Conservation (phyloP, 108 stramenopile species). For the Skeletonema marinoi region DNA sequence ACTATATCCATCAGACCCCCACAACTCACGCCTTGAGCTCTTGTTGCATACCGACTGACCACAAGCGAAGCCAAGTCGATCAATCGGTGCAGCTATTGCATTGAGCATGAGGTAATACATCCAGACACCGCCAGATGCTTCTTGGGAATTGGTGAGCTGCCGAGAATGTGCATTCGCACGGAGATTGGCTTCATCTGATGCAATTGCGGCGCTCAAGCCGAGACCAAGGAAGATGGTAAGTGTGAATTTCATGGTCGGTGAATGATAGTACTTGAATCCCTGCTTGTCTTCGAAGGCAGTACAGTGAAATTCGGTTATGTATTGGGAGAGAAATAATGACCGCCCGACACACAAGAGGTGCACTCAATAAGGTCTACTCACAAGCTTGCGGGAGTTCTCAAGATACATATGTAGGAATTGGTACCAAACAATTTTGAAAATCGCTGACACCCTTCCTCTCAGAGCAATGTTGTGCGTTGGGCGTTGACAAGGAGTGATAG, state of each 20-base stretch:
- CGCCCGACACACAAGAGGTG: too few species aligned
- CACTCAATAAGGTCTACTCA: too few species aligned
- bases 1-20: background rate
- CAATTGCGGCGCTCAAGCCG: background rate
- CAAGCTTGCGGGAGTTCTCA: background rate
- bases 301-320: too few species aligned
- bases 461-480: background rate
- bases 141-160: background rate
- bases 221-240: background rate
- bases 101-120: background rate
- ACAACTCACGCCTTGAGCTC: background rate
- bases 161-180: background rate
- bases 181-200: background rate
- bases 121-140: background rate
- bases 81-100: background rate
- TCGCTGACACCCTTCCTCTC: background rate
- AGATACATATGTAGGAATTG: background rate
- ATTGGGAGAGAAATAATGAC: too few species aligned
- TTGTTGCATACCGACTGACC: background rate
- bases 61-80: background rate
- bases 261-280: background rate
- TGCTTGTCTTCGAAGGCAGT: background rate
- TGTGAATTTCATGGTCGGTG: background rate
- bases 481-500: background rate
- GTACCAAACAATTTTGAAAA: background rate